Base-by-base conservation (phyloP, 495 filamentous ascomycete species). In the Neurospora discreta region DNA sequence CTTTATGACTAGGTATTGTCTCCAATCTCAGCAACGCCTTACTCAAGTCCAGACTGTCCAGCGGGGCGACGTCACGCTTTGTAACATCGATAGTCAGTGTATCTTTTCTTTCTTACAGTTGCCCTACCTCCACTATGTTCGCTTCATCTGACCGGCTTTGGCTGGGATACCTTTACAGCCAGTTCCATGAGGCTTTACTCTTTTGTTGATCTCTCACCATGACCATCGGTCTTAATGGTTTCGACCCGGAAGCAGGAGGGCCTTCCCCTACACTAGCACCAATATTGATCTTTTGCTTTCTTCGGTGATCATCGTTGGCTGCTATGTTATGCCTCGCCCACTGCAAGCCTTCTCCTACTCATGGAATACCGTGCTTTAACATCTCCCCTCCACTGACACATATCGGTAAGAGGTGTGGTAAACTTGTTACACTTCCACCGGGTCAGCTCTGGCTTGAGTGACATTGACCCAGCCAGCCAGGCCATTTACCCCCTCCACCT, bases 171-270 rank as follows among this genome's bases (percentile, higher is more conserved):
- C n/a, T 58, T 30, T 58, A 58, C 1, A 60, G 6, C 52, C 15
- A 60, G 1, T 2, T 33, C 26, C 26, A 60, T 9, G 26, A 60
- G 13, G 6, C 26, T 26, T 7, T 60, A 13, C 26, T 60, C 26
- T 18, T 9, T 6, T 40, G 44, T 10, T 30, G 70, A 52, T 3
- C n/a, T 3, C 10, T 41, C 69, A 39, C 20, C 40, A 20, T 52
- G 10, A 18, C 13, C 20, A 26, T 26, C 43, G 38, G 23, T 39
- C 68, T n/a, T 15, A 71, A 69, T 39, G 73, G 75, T 13, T 44
- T 38, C 13, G 71, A 75, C 8, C 71, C 71, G 5, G 75, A 75
- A 3, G 71, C 75, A 23, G 73, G 68, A 18, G 75, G 75, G 2
- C 71, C 70, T 16, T 68, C 40, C 18, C 38, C 30, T 18, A 13